Percentiles rank a stretch among this genome's conserved stretches.
phyloP scores from a whole-genome alignment of 768 basidiomycete genomes.

The Lentinula raphanica region DNA sequence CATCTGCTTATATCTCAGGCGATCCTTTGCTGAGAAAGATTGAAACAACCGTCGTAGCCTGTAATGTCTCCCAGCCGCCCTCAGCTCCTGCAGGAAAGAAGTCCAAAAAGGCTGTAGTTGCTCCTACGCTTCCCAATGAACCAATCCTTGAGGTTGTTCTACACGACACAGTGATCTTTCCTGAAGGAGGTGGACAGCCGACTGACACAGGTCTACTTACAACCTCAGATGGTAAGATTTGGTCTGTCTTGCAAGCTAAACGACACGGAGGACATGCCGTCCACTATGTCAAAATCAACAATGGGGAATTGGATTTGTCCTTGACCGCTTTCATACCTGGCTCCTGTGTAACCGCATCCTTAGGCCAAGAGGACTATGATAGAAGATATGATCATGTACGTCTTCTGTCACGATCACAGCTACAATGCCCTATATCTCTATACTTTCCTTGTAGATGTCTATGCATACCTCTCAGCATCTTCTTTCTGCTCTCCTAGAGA shows the following conservation, averaged over 20 bases:
- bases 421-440: not conserved
- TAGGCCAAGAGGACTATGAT: slow-evolving; percentile 55
- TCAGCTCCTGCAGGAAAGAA: slow-evolving; percentile 42
- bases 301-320: slow-evolving; percentile 35
- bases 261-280: slow-evolving; percentile 70
- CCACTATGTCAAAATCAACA: slow-evolving; percentile 55
- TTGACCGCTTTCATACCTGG: slow-evolving; percentile 47
- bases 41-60: slow-evolving; percentile 50
- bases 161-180: slow-evolving; percentile 76
- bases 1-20: slow-evolving; percentile 38
- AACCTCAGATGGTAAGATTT: slow-evolving; percentile 37
- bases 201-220: slow-evolving; percentile 63
- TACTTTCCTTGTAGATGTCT: slow-evolving; percentile 48
- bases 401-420: slow-evolving; percentile 5
- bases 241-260: slow-evolving; percentile 62
- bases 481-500: slow-evolving; percentile 75
- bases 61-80: slow-evolving; percentile 39
- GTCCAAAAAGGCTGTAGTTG: slow-evolving; percentile 48
- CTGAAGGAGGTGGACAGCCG: slow-evolving; percentile 73
- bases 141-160: slow-evolving; percentile 62
- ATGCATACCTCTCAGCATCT: slow-evolving; percentile 85
- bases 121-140: slow-evolving; percentile 36
- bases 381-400: slow-evolving; percentile 72
- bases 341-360: slow-evolving; percentile 42
- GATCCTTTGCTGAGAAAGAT: slow-evolving; percentile 65